Conservation (phyloP, 768 basidiomycete genomes). For the Trametes villosa region DNA sequence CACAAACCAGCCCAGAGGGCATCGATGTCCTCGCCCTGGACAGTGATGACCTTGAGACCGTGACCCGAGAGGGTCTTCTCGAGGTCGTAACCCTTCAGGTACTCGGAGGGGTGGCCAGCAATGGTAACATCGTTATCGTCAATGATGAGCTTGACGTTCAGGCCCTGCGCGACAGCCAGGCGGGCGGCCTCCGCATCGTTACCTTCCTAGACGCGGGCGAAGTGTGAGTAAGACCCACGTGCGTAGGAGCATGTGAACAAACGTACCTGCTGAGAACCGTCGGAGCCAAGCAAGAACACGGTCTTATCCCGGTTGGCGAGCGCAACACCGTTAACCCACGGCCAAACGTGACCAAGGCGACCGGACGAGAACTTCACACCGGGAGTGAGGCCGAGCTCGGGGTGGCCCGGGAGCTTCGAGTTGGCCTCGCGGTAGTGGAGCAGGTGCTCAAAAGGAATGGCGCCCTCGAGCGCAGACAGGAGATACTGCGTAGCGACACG, state of each 20-base stretch:
- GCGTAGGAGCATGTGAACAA: background rate
- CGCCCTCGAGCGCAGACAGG: slow-evolving; percentile 75
- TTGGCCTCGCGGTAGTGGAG: slow-evolving; percentile 86
- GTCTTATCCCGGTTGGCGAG: slow-evolving; percentile 78
- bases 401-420: slow-evolving; percentile 87
- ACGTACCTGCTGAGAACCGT: slow-evolving; percentile 76
- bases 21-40: slow-evolving; percentile 81
- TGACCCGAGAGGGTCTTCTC: slow-evolving; percentile 78
- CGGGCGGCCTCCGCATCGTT: slow-evolving; percentile 91
- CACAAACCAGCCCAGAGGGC: slow-evolving; percentile 71
- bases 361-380: slow-evolving; percentile 93
- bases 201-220: slow-evolving; percentile 53
- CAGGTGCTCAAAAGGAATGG: slow-evolving; percentile 73
- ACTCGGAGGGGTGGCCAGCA: slow-evolving; percentile 87
- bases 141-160: slow-evolving; percentile 86
- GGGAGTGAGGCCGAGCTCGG: slow-evolving; percentile 88
- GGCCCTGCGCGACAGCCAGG: slow-evolving; percentile 78
- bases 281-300: slow-evolving; percentile 84
- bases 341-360: slow-evolving; percentile 93
- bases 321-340: slow-evolving; percentile 83
- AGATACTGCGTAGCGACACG: slow-evolving; percentile 92
- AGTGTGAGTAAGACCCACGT: background rate
- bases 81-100: slow-evolving; percentile 79
- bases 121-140: slow-evolving; percentile 94
- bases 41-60: slow-evolving; percentile 75